Base-by-base conservation (phyloP, 768 basidiomycete genomes). In the Rhodosporidiobolus sp. region DNA sequence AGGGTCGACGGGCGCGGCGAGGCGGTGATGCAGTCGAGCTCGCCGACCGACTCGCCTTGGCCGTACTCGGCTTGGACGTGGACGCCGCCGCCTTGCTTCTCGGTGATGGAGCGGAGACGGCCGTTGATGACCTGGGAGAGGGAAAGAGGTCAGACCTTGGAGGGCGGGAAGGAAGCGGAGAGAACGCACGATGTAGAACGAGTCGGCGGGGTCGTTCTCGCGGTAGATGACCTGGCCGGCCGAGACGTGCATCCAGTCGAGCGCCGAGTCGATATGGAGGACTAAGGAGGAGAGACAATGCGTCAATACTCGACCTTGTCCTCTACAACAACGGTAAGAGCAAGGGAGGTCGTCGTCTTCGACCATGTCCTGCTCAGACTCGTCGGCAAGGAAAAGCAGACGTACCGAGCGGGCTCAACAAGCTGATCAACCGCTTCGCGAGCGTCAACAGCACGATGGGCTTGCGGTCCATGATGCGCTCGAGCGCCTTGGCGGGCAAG, bases 211-310 rank as follows among this genome's bases (percentile, higher is more conserved):
- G 71, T 98, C 96, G 45, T 90, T 88, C 45, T 94, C 89, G 45
- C 94, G 86, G 89, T 94, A 98, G 38, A 95, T 84, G 54, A 96
- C 92, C 81, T 98, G 94, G 3, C 96, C 92, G 1, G 94, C 93
- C 74, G 89, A 89, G 12, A 94, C 92, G 82, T 98, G 96, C 87
- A 93, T 91, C 96, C 96, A 99, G 78, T 99, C 96, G 73, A 99
- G 84, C 0, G 94, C 92, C 1, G 92, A 89, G 80, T 99, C 96
- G 67, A 99, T 95, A 79, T 99, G 96, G 24, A 97, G 83, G 12
- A 99, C 95, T 94, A 10, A 38, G 19, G 12, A 1, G 30, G 43
- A 6, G 34, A 66, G 35, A 12, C 19, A 4, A n/a, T 8, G 9
- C n/a, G 1, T 17, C 14, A 3, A n/a, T n/a, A n/a, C n/a, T n/a